Percentiles rank a stretch among this genome's conserved stretches.
Evolutionary conservation across 805 yeast genomes (phyloP).

Genomic region (Zygosaccharomyces bisporus): DNA sequence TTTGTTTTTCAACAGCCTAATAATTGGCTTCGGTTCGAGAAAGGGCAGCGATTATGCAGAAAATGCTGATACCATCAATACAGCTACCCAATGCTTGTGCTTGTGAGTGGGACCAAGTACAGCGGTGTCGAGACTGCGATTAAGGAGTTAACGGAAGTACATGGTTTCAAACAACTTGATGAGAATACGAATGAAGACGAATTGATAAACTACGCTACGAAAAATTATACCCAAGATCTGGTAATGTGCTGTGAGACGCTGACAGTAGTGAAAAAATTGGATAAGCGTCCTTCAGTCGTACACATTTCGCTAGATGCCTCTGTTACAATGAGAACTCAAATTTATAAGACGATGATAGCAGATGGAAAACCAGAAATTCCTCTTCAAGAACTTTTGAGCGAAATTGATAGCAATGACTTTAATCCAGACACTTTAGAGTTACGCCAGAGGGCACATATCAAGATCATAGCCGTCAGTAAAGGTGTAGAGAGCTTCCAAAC

Average conservation of each 20-base stretch:
- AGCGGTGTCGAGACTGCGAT: conserved; percentile 26
- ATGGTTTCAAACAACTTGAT: conserved; percentile 23
- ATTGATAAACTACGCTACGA: conserved; percentile 59
- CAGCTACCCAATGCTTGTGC: conserved; percentile 22
- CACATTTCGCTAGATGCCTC: conserved; percentile 81
- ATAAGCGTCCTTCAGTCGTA: conserved; percentile 77
- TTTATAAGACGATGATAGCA: conserved; percentile 19
- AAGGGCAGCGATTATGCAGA: not conserved
- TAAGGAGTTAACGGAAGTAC: conserved; percentile 16
- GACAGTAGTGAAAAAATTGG: conserved; percentile 43
- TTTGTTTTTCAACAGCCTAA: not conserved
- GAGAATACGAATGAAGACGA: conserved; percentile 30
- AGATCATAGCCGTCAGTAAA: conserved; percentile 18
- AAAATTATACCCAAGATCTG: conserved; percentile 58
- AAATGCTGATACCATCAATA: not conserved
- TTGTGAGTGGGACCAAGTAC: conserved; percentile 29
- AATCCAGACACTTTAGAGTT: conserved; percentile 18
- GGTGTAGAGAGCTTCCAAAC: conserved; percentile 6
- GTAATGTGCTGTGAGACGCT: conserved; percentile 51
- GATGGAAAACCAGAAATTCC: conserved; percentile 3
- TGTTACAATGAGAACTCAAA: conserved; percentile 41
- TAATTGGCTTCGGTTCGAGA: not conserved
- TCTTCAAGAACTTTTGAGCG: conserved; percentile 38
- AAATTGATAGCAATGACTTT: conserved; percentile 31
- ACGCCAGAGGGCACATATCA: conserved; percentile 27